Evolutionary conservation across 345 rosid species (phyloP).

Genomic region (Orychophragmus violaceus): DNA sequence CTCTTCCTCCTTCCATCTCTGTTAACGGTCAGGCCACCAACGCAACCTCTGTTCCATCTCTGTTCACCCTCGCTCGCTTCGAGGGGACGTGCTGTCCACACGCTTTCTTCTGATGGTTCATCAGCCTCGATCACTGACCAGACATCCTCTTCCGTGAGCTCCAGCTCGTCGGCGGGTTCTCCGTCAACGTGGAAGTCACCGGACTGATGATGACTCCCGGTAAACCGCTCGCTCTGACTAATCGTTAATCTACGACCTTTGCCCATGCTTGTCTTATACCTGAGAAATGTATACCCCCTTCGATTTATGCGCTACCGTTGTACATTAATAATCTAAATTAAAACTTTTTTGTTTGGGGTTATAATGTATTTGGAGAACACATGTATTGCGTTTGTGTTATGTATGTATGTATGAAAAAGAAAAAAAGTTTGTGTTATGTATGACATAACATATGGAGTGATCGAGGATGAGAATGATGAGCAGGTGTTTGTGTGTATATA

Average conservation of each 20-base stretch:
- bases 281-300: not conserved
- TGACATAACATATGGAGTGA: too few species aligned
- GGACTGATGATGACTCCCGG: slow-evolving; percentile 27
- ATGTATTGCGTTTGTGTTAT: not conserved
- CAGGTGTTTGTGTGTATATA: too few species aligned
- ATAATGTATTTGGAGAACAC: not conserved
- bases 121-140: slow-evolving; percentile 52
- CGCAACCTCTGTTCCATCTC: not conserved
- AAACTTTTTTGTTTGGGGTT: not conserved
- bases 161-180: slow-evolving; percentile 26
- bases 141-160: slow-evolving; percentile 69
- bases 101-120: slow-evolving; percentile 13
- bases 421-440: too few species aligned
- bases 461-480: too few species aligned
- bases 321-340: not conserved
- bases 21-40: slow-evolving; percentile 26
- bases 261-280: slow-evolving; percentile 11
- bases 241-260: slow-evolving; percentile 54
- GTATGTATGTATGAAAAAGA: too few species aligned
- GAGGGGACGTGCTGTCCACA: slow-evolving; percentile 38
- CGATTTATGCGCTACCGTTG: not conserved
- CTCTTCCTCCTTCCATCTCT: slow-evolving; percentile 9
- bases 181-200: slow-evolving; percentile 12
- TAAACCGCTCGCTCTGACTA: slow-evolving; percentile 56
- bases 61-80: not conserved